Base-by-base conservation (phyloP, 768 basidiomycete species). In the Leccinum aurantiacum region DNA sequence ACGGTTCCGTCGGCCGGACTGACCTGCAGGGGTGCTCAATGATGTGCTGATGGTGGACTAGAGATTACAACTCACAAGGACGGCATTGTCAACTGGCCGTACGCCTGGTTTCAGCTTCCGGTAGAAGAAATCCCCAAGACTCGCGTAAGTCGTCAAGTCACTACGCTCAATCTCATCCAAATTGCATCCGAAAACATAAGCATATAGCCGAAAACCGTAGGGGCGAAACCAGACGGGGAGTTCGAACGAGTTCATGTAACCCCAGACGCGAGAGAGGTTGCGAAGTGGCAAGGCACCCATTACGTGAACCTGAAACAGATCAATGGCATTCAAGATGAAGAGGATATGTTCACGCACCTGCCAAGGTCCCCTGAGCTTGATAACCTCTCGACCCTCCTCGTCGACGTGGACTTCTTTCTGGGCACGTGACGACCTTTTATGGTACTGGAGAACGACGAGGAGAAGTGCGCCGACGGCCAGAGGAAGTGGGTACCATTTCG, bases 151-250 rank as follows among this genome's bases (percentile, higher is more conserved):
- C n/a, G 72, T 82, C 60, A 99, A 79, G 77, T 97, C 92, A 13
- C 78, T 70, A 1, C 82, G 84, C 38, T 94, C 93, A 13, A 93
- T 88, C 73, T 99, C 97, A 60, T 92, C 86, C 60, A 99, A 81
- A 79, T 98, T 89, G 79, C 95, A 97, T 25, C 93, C 93, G 68
- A 99, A 99, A n/a, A 86, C 80, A 66, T 78, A 84, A 17, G 93
- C 84, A 71, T 98, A 99, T 52, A 95, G 68, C 59, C 85, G 84
- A 78, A 95, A 86, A 38, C 95, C 92, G 69, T 86, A 85, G 4
- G 95, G 95, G n/a, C 97, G 83, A 75, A 94, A 83, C 95, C 95
- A 99, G 61, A 95, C 80, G 31, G 97, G 97, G 6, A 99, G 84
- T 66, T 94, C 90, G 63, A 95, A 81, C 2, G 90, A 91, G 78